Base-by-base conservation (phyloP, 306 rosid species). In the Medicago truncatula region DNA sequence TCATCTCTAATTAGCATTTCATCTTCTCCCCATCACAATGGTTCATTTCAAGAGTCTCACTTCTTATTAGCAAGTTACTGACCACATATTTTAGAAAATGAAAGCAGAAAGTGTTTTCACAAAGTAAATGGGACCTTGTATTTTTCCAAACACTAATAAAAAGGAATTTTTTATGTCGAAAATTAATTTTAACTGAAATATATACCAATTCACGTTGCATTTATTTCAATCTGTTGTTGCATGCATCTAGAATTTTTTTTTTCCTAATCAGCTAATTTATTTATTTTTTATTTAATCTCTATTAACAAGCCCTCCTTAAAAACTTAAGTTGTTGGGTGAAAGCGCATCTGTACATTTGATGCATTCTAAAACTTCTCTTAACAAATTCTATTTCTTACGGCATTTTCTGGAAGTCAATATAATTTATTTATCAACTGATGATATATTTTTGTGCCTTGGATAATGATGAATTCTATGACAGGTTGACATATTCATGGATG, bases 401-500 rank as follows among this genome's bases (percentile, higher is more conserved):
- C 67, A 72, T 64, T 73, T 72, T 78, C 53, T 36, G 20, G 3
- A 79, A 58, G 63, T 71, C 39, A 67, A 64, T 77, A 28, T 28
- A 28, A 28, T 75, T 63, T 78, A 11, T 28, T 6, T 15, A 64
- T 76, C 67, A 39, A 61, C 11, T 71, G 77, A 36, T 56, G 53
- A 71, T 60, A 75, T 9, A 25, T 74, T 41, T 80, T 54, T 44
- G 61, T 81, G 64, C 78, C 20, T 3, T 79, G 41, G 40, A 85
- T 86, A 80, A 84, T 69, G 80, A 16, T 83, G 68, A 75, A 78
- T 80, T 83, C 44, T 80, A 74, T 80, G 76, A 57, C 92, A 95
- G 98, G 95, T 92, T 73, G 96, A 92, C 87, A 82, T 87, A 68
- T 95, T 92, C 83, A 95, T 95, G 85, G 98, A 95, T 85, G 96